Evolutionary conservation across 768 basidiomycete genomes (phyloP).

Genomic region (Pleurotus platypus): DNA sequence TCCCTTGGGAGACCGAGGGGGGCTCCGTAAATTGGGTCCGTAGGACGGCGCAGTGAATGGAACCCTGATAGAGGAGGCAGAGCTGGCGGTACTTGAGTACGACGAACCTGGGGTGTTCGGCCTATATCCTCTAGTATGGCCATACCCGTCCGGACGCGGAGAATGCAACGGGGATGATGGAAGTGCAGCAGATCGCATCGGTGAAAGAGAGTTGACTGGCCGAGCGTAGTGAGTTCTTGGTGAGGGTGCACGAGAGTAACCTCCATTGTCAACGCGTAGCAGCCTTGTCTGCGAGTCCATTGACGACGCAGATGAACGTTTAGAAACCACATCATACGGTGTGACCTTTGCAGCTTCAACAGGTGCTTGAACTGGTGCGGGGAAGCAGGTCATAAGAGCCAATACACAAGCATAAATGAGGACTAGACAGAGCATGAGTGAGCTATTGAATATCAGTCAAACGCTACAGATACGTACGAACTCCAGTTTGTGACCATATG

Average conservation of each 20-base stretch:
- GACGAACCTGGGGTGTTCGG: conserved; percentile 10
- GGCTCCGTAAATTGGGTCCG: neutral
- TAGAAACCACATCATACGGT: conserved; percentile 4
- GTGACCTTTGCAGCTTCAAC: conserved; percentile 19
- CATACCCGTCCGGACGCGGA: neutral
- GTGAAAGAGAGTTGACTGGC: neutral
- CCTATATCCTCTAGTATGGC: conserved; percentile 9
- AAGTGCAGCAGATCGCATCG: neutral
- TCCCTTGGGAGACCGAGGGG: neutral
- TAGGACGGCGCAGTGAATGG: neutral
- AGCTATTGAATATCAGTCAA: neutral
- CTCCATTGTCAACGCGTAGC: neutral
- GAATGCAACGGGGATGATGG: neutral
- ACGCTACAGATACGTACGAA: conserved; percentile 25
- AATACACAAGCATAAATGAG: conserved; percentile 25
- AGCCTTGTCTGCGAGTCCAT: conserved; percentile 9
- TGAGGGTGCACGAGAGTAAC: neutral
- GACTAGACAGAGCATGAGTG: conserved; percentile 14
- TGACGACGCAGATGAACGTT: conserved; percentile 3
- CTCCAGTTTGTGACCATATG: conserved; percentile 27
- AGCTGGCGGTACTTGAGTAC: conserved; percentile 10
- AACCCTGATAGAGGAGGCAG: neutral
- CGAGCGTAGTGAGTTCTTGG: neutral
- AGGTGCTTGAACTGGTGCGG: conserved; percentile 17
- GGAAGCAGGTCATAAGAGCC: conserved; percentile 25